Conservation (phyloP, 1,284 basidiomycete genomes). For the Leucoagaricus sp. region DNA sequence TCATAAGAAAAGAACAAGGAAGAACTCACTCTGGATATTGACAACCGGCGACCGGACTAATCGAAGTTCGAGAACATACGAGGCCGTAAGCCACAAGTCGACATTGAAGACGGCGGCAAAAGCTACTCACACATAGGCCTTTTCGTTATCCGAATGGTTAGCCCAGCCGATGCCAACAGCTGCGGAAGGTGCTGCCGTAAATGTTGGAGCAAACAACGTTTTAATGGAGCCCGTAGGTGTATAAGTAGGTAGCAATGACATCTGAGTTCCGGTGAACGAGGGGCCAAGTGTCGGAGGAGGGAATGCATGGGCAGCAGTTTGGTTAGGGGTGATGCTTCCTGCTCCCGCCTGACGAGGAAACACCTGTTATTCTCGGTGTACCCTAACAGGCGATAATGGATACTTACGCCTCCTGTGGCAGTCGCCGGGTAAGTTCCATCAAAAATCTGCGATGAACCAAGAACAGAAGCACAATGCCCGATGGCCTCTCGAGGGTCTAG, state of each 20-base stretch:
- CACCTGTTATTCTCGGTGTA: neutral
- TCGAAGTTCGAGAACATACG: neutral
- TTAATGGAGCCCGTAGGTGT: conserved; percentile 62
- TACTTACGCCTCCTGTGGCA: conserved; percentile 65
- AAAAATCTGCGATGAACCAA: conserved; percentile 48
- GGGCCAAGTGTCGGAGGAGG: conserved; percentile 45
- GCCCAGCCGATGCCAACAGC: conserved; percentile 69
- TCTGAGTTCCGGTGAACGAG: conserved; percentile 42
- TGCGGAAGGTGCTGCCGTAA: conserved; percentile 49
- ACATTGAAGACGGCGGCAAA: neutral
- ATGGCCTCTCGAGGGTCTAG: conserved; percentile 64
- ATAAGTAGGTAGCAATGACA: conserved; percentile 56
- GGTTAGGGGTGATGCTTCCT: conserved; percentile 37
- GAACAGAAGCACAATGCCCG: conserved; percentile 56
- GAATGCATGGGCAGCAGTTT: conserved; percentile 36
- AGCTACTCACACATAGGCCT: conserved; percentile 41
- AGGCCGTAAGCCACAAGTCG: conserved; percentile 9
- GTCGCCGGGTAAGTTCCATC: conserved; percentile 57
- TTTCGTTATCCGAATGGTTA: conserved; percentile 53
- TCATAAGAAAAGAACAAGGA: conserved; percentile 15
- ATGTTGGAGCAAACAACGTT: conserved; percentile 55
- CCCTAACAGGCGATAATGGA: conserved; percentile 3
- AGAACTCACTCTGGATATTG: conserved; percentile 44
- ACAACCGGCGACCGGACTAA: conserved; percentile 41
- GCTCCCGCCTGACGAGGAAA: conserved; percentile 29